Evolutionary conservation across 352 stramenopile species (phyloP), one percentile per base, ranked within the genome.

Genomic region (Globisporangium mamillatum): DNA sequence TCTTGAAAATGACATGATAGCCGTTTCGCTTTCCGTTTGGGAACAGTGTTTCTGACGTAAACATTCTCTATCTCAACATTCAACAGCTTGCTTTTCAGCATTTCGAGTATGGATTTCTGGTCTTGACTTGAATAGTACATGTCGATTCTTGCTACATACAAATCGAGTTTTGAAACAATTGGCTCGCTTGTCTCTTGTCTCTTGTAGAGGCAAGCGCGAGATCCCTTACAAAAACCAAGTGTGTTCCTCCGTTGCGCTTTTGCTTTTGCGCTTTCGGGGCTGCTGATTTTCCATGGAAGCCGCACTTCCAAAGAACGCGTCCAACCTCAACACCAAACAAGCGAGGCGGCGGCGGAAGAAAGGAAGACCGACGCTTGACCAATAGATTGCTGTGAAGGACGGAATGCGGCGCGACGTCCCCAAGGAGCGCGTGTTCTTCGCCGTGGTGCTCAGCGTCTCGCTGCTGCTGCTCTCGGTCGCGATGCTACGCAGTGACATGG

Each of bases 401-500:
- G 52, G 46, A 16, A 71, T 72, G 77, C 69, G 70, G 67, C 78
- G 75, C 29, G 73, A 81, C 53, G 32, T 79, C 22, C 73, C 75
- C 14, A 64, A 73, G 48, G 79, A 90, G 71, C 80, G 82, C 36
- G 38, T 90, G 32, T 75, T 92, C 62, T 84, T 89, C 66, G 57
- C 85, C 36, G 56, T 85, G 34, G 72, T 86, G 61, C 68, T 91
- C 44, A 67, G 76, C 34, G 74, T 76, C 32, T 75, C 77, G 58
- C 64, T 91, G 69, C 70, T 92, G 55, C 67, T 92, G 60, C 65
- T 89, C 16, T 92, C 84, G 16, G 66, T 74, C 44, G 75, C 84
- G 14, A 86, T 90, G 81, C 75, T 92, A 41, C 81, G 77, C 46
- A 77, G 79, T 44, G 75, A 88, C 66, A 80, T 69, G 38, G 69